Conservation (phyloP, 2,329 filamentous ascomycete species). For the Trichoderma koningiopsis region DNA sequence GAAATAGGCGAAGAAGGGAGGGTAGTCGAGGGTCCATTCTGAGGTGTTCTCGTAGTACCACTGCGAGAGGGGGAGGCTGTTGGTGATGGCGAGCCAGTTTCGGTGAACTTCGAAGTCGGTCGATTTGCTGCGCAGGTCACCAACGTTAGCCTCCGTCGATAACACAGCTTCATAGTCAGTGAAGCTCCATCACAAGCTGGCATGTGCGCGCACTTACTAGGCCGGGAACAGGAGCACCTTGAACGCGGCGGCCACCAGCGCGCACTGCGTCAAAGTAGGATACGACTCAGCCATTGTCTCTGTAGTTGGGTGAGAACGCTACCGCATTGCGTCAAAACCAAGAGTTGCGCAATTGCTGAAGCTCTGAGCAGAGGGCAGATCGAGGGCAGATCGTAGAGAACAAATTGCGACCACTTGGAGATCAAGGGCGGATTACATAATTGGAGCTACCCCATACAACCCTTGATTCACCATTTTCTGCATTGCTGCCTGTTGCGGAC, state of each 20-base stretch:
- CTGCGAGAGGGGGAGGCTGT: constrained; percentile 80
- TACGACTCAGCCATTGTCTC: constrained; percentile 73
- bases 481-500: neutral
- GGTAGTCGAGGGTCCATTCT: constrained; percentile 99
- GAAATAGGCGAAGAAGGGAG: constrained; percentile 96
- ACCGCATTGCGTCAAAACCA: constrained; percentile 20
- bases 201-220: constrained; percentile 67
- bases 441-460: constrained; percentile 5
- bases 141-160: neutral
- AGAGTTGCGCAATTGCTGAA: neutral
- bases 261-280: constrained; percentile 87
- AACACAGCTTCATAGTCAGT: neutral
- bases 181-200: neutral
- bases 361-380: neutral
- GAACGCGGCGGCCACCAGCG: constrained; percentile 80
- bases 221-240: constrained; percentile 92
- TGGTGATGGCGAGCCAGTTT: constrained; percentile 96
- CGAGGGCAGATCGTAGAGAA: neutral
- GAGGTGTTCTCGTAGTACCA: constrained; percentile 99
- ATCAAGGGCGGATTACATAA: neutral
- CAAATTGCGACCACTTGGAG: neutral
- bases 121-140: constrained; percentile 71
- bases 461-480: neutral
- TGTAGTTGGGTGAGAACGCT: constrained; percentile 23
- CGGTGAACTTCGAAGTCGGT: constrained; percentile 99